Evolutionary conservation across 768 basidiomycete genomes (phyloP), one percentile per base, ranked within the genome.

Genomic region (Hypsizygus marmoreus): DNA sequence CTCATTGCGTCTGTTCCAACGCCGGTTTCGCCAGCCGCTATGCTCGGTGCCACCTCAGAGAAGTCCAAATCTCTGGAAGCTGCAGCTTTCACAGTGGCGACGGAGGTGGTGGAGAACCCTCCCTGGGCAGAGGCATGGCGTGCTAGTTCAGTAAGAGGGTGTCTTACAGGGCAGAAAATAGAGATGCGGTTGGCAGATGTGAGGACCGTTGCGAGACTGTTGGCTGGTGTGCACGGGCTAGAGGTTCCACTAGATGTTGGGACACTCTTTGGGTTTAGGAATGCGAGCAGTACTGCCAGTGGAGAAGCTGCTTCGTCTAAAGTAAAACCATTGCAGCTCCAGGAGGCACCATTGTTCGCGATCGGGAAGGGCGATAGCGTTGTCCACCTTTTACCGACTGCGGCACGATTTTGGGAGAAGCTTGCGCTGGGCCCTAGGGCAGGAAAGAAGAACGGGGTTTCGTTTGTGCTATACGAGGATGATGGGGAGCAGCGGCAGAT

Each of bases 391-490:
- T 63, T 80, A 11, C 84, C 89, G 2, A 65, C 88, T 4, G 85
- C 89, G 0, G 59, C 93, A 17, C 75, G 84, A 2, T 93, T 92
- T 62, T 93, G 91, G 91, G 85, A 88, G 54, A 93, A 91, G 61
- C 73, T 92, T 10, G 89, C 88, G 0, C 60, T 94, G 33, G 72
- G 74, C 12, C 91, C 91, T 0, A 74, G 77, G 36, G 76, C 76
- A 26, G 91, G 92, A 6, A 70, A 67, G 46, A 92, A 93, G 65
- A 74, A 92, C 53, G 72, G 88, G 4, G 75, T 72, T 1, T 79
- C 78, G 1, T 89, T 83, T 61, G 79, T 84, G 1, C 66, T 92
- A 36, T 86, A 81, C 43, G 88, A 92, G 54, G 79, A 81, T 16
- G 72, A 73, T 8, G 75, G 73, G 2, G 70, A 72, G 16, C 73